Evolutionary conservation across 1,284 basidiomycete genomes (phyloP).

Genomic region (Cryptococcus sp.): DNA sequence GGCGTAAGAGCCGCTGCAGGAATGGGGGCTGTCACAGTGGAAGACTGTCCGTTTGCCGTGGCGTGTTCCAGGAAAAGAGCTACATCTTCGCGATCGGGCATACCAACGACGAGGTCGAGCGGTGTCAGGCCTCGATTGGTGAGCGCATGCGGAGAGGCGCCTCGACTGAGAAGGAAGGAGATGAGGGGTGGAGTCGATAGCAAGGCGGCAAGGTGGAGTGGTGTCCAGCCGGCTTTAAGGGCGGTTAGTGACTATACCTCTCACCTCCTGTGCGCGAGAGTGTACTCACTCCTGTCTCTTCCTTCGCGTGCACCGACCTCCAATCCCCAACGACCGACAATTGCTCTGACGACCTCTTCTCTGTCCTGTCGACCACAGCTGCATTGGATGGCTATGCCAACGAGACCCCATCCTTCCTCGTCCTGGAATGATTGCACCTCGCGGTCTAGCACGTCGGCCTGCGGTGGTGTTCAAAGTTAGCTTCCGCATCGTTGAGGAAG

Average conservation of each 20-base stretch:
- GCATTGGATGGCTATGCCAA: constrained; percentile 77
- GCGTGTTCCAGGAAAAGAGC: constrained; percentile 67
- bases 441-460: constrained; percentile 41
- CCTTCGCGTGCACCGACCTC: constrained; percentile 33
- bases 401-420: constrained; percentile 77
- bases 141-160: constrained; percentile 73
- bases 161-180: constrained; percentile 88
- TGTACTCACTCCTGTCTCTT: constrained; percentile 25
- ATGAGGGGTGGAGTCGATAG: constrained; percentile 87
- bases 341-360: constrained; percentile 80
- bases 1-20: constrained; percentile 12
- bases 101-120: constrained; percentile 76
- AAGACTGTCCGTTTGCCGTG: constrained; percentile 21
- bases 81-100: constrained; percentile 77
- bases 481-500: background rate
- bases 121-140: constrained; percentile 77
- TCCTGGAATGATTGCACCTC: constrained; percentile 59
- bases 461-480: constrained; percentile 3
- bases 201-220: constrained; percentile 90
- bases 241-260: background rate
- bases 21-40: constrained; percentile 11
- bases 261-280: background rate
- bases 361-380: constrained; percentile 72
- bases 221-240: constrained; percentile 80
- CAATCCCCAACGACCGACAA: constrained; percentile 73